Evolutionary conservation across 2,329 filamentous ascomycete species (phyloP).

Genomic region (Calycina herbarum): DNA sequence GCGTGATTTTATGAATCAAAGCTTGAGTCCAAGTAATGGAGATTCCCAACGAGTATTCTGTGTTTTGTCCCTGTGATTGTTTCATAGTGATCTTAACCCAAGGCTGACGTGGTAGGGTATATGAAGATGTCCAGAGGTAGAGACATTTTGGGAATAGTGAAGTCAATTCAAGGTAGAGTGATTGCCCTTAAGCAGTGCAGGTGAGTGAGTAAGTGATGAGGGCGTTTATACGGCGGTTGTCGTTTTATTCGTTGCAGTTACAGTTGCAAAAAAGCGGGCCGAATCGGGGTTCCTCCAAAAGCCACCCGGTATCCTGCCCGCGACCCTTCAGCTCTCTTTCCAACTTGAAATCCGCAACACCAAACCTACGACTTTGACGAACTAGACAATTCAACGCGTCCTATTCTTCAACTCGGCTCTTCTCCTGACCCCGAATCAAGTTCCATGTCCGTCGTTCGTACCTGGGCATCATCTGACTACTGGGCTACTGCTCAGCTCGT

Average conservation of each 20-base stretch:
- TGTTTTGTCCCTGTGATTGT: conserved; percentile 7
- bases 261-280: too few species aligned
- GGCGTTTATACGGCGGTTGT: too few species aligned
- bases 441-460: background rate
- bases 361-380: background rate
- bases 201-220: too few species aligned
- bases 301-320: too few species aligned
- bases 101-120: background rate
- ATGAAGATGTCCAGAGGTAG: background rate
- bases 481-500: background rate
- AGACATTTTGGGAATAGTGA: background rate
- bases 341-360: background rate
- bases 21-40: conserved; percentile 29
- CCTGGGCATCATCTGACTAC: conserved; percentile 4
- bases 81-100: background rate
- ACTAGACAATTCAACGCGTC: background rate
- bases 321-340: too few species aligned
- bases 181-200: too few species aligned
- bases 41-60: conserved; percentile 6
- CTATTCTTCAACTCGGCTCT: background rate
- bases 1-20: conserved; percentile 31
- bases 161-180: too few species aligned
- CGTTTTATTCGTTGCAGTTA: too few species aligned
- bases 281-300: too few species aligned
- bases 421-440: background rate